These are phyloP conservation scores for Malus fusca DNA, from an alignment of 306 rosid genomes.

Conservation along the genomic window DNA sequence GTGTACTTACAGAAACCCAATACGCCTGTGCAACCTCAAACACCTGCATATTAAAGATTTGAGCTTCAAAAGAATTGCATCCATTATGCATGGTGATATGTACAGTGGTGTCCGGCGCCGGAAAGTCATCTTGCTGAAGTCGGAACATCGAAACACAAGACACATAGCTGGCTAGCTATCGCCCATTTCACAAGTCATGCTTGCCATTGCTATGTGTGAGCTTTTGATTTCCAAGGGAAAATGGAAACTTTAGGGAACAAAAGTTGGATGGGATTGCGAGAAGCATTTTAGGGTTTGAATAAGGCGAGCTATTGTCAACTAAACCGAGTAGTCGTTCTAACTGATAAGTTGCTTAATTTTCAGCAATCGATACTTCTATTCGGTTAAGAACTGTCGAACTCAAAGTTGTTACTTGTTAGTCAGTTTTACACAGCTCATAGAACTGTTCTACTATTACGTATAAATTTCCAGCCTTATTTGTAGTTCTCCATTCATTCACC, in stretches of 20 bases:
- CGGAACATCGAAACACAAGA: conserved; percentile 51
- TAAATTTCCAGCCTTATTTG: background rate
- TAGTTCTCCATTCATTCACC: background rate
- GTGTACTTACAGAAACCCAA: conserved; percentile 29
- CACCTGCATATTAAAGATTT: conserved; percentile 35
- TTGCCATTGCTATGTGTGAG: background rate
- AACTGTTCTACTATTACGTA: background rate
- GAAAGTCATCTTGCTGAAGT: conserved; percentile 90
- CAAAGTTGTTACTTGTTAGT: background rate
- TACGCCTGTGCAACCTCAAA: conserved; percentile 70
- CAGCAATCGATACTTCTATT: background rate
- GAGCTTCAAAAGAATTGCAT: background rate
- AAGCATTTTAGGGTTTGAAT: background rate
- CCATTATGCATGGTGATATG: background rate
- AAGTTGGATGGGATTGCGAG: background rate
- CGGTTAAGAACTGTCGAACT: background rate
- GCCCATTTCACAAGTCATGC: background rate
- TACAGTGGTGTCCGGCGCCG: conserved; percentile 40
- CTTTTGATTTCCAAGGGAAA: background rate
- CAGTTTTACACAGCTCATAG: background rate
- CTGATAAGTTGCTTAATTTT: background rate
- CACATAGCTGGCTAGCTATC: conserved; percentile 22
- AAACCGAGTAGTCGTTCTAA: background rate
- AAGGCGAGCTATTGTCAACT: background rate
- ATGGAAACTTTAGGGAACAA: background rate